phyloP scores from a whole-genome alignment of 2,329 filamentous ascomycete species.

The Falciphora oryzae region DNA sequence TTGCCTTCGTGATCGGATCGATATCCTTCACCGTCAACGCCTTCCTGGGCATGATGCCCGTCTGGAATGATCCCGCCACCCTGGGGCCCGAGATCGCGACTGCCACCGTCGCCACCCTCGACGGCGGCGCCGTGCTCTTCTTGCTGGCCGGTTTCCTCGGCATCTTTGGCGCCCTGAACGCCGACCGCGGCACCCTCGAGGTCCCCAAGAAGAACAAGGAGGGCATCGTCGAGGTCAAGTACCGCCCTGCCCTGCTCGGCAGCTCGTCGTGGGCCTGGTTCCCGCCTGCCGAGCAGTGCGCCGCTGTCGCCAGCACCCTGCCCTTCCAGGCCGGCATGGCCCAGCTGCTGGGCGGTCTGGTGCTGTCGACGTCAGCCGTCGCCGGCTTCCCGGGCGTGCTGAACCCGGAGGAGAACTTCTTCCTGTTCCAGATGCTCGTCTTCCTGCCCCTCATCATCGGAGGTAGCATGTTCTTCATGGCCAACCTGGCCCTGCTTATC shows the following conservation, averaged over 20 bases:
- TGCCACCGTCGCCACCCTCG: constrained; percentile 7
- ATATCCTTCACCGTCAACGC: constrained; percentile 12
- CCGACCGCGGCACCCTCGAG: constrained; percentile 8
- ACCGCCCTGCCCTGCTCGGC: constrained; percentile 8
- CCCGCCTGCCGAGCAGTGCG: neutral
- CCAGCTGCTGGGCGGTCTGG: constrained; percentile 2
- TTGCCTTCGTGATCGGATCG: constrained; percentile 20
- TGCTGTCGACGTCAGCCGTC: constrained; percentile 1
- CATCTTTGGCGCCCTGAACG: constrained; percentile 2
- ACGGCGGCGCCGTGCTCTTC: neutral
- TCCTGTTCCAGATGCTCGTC: constrained; percentile 12
- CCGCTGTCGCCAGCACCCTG: neutral
- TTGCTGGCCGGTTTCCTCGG: neutral
- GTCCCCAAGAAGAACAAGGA: constrained; percentile 3
- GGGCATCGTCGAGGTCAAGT: neutral
- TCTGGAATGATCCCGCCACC: neutral
- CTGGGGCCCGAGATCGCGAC: constrained; percentile 8
- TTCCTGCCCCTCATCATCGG: constrained; percentile 13
- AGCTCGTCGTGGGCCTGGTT: neutral
- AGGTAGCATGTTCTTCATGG: constrained; percentile 13
- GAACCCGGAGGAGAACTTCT: neutral
- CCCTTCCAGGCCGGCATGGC: constrained; percentile 1
- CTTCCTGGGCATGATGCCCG: constrained; percentile 10
- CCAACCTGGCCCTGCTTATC: constrained; percentile 14
- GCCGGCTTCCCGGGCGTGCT: constrained; percentile 5